Conservation (phyloP, 2,329 filamentous ascomycete genomes). For the Raffaelea albimanens region DNA sequence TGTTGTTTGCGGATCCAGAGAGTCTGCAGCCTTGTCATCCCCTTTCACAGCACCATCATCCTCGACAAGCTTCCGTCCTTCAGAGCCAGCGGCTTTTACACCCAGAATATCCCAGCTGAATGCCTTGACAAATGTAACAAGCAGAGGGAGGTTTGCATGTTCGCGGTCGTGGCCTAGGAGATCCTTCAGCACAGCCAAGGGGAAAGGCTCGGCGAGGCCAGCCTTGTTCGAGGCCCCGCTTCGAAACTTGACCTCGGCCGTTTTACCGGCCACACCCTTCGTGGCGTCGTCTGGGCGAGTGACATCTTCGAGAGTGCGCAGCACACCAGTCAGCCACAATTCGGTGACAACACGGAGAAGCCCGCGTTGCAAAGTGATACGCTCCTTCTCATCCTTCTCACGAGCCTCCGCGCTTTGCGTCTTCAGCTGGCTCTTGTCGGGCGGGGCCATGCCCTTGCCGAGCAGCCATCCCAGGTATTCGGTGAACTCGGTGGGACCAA, state of each 20-base stretch:
- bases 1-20: no score
- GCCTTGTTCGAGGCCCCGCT: constrained; percentile 45
- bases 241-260: constrained; percentile 48
- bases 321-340: constrained; percentile 83
- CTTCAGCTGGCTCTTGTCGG: constrained; percentile 78
- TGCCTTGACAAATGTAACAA: constrained; percentile 91
- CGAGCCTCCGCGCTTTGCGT: constrained; percentile 68
- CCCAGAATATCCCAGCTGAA: constrained; percentile 95
- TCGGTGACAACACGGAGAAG: constrained; percentile 88
- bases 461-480: constrained; percentile 87
- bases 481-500: constrained; percentile 83
- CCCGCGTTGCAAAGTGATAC: constrained; percentile 73
- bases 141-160: constrained; percentile 79
- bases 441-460: constrained; percentile 81
- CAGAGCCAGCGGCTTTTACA: constrained; percentile 58
- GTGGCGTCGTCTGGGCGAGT: constrained; percentile 53
- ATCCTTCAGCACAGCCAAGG: constrained; percentile 95
- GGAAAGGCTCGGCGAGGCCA: constrained; percentile 78
- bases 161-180: constrained; percentile 88
- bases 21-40: constrained; percentile 10
- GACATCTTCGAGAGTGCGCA: constrained; percentile 69
- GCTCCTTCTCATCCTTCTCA: constrained; percentile 93
- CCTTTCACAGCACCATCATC: constrained; percentile 60
- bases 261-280: constrained; percentile 53
- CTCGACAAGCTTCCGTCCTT: constrained; percentile 75